Evolutionary conservation across 2,329 filamentous ascomycete genomes (phyloP).

Genomic region (Calonectria ilicicola): DNA sequence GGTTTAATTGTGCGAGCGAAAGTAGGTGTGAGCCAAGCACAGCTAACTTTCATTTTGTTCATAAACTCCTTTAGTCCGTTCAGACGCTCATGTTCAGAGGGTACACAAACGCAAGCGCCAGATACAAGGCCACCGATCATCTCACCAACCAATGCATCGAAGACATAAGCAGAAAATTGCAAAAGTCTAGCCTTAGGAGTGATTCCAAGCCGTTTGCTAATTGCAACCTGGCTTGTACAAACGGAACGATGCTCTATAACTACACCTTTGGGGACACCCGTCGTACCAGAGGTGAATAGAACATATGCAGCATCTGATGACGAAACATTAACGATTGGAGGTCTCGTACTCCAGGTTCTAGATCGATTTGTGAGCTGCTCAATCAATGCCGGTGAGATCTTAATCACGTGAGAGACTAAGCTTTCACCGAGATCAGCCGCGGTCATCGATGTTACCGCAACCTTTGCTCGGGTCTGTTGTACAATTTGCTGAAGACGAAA

Average conservation of each 20-base stretch:
- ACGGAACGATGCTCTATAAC: slow-evolving; percentile 36
- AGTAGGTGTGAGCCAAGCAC: slow-evolving; percentile 5
- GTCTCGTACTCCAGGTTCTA: no score
- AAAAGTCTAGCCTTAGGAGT: slow-evolving; percentile 11
- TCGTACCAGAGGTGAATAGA: slow-evolving; percentile 68
- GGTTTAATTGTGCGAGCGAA: slow-evolving; percentile 3
- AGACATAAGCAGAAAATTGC: slow-evolving; percentile 49
- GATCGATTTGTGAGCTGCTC: background rate
- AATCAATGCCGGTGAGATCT: background rate
- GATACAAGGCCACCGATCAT: slow-evolving; percentile 51
- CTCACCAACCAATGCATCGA: slow-evolving; percentile 52
- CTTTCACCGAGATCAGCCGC: background rate
- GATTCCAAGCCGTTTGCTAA: background rate
- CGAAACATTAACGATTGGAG: background rate
- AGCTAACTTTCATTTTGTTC: background rate
- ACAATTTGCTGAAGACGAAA: slow-evolving; percentile 22
- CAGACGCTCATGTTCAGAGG: slow-evolving; percentile 43
- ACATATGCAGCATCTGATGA: slow-evolving; percentile 43
- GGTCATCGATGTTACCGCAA: background rate
- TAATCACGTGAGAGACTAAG: background rate
- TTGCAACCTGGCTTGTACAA: background rate
- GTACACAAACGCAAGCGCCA: slow-evolving; percentile 53
- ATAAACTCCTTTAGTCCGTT: slow-evolving; percentile 10
- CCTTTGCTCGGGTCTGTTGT: background rate
- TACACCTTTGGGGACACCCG: slow-evolving; percentile 67